phyloP scores from a whole-genome alignment of 495 filamentous ascomycete genomes.

The Aspergillus conjunctus region DNA sequence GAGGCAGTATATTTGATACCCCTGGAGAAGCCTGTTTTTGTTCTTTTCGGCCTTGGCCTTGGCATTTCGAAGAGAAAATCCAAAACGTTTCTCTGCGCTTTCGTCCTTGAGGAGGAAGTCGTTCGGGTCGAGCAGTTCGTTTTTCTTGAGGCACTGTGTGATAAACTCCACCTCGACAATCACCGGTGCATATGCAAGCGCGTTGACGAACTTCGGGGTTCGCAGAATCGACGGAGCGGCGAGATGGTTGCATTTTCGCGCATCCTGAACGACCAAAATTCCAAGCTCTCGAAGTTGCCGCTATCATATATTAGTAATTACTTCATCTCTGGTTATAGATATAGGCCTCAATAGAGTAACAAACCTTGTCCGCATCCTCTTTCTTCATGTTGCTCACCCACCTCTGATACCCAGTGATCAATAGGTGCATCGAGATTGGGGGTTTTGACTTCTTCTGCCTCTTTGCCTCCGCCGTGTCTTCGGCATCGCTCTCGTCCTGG shows the following conservation, averaged over 20 bases:
- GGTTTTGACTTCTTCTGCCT: conserved; percentile 61
- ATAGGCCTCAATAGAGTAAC: conserved; percentile 27
- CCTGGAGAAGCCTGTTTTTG: conserved; percentile 68
- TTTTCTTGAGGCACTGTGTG: conserved; percentile 65
- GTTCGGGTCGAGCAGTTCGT: conserved; percentile 59
- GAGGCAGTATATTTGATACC: conserved; percentile 79
- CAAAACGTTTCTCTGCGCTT: conserved; percentile 68
- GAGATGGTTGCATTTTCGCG: conserved; percentile 76
- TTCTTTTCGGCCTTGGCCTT: conserved; percentile 71
- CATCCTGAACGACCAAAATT: conserved; percentile 75
- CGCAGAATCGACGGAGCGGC: conserved; percentile 84
- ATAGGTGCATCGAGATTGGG: conserved; percentile 67
- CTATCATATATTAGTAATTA: conserved; percentile 48
- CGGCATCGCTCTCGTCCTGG: conserved; percentile 55
- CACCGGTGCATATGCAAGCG: conserved; percentile 73
- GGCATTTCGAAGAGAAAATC: conserved; percentile 65
- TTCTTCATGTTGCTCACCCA: conserved; percentile 70
- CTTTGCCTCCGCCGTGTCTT: conserved; percentile 57
- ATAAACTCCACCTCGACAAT: conserved; percentile 80
- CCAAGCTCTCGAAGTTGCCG: conserved; percentile 81
- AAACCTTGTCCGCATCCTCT: conserved; percentile 79
- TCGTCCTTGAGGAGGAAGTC: conserved; percentile 69
- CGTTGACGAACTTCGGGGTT: conserved; percentile 89
- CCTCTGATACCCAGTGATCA: conserved; percentile 76
- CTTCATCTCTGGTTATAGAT: background rate